phyloP scores from a whole-genome alignment of 2,329 filamentous ascomycete species.

The Talaromyces sp. region DNA sequence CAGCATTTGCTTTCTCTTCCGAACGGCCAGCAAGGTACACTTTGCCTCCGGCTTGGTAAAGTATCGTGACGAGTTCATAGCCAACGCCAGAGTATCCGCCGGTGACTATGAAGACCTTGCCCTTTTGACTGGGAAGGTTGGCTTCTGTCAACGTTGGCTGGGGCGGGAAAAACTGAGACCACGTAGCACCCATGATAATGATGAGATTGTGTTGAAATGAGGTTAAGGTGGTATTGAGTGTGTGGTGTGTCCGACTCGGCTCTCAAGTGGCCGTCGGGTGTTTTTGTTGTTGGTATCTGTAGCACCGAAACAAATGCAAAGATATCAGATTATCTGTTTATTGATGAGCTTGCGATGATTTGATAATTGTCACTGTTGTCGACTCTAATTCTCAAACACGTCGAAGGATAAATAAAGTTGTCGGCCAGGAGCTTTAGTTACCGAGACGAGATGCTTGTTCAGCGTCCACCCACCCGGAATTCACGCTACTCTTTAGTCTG shows the following conservation, averaged over 20 bases:
- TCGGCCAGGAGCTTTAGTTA: background rate
- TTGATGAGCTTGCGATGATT: background rate
- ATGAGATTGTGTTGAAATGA: background rate
- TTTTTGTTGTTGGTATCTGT: background rate
- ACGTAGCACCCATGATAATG: constrained; percentile 19
- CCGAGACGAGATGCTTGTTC: background rate
- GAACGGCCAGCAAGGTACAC: constrained; percentile 56
- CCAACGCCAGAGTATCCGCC: constrained; percentile 33
- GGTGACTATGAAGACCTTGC: constrained; percentile 52
- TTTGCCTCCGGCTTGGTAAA: constrained; percentile 54
- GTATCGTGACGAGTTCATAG: constrained; percentile 51
- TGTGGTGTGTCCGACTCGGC: background rate
- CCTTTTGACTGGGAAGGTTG: constrained; percentile 23
- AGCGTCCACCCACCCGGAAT: background rate
- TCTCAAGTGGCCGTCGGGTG: background rate
- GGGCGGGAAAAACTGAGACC: constrained; percentile 25
- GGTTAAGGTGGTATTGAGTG: background rate
- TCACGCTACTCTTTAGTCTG: background rate
- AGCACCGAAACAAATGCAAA: background rate
- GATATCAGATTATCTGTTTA: background rate
- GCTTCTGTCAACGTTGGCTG: constrained; percentile 22
- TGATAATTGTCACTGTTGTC: background rate
- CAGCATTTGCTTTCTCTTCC: constrained; percentile 43
- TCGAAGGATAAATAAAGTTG: background rate
- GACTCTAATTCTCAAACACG: background rate